A percentile compares a stretch with the other conserved stretches of the same genome.
Conservation (phyloP, 108 stramenopile genomes). For the Parmales sp. region DNA sequence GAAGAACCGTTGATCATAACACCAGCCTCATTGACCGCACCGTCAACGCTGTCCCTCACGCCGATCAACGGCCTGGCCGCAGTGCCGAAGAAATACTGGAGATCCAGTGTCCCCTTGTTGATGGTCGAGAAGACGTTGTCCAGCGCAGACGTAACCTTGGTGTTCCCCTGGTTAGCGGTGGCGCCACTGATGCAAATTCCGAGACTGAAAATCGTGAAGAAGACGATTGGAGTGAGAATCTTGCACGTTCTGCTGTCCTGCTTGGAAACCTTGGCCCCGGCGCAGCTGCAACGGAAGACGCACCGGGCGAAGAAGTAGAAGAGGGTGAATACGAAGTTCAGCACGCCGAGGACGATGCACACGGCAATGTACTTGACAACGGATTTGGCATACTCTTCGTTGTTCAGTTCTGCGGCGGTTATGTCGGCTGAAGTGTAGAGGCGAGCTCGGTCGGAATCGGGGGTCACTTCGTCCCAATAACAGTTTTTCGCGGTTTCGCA, state of each 20-base stretch:
- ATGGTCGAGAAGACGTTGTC: neutral
- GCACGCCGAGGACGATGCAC: neutral
- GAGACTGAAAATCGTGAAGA: neutral
- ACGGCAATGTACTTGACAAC: neutral
- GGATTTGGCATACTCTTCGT: neutral
- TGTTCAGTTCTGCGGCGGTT: neutral
- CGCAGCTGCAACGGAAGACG: neutral
- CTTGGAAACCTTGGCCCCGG: neutral
- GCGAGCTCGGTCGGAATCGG: neutral
- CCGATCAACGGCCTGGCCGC: neutral
- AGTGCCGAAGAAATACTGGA: neutral
- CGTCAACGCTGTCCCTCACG: neutral
- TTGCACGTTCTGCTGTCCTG: neutral
- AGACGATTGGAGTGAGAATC: neutral
- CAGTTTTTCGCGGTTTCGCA: no score
- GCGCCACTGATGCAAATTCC: neutral
- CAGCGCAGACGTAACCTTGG: neutral
- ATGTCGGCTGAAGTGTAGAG: neutral
- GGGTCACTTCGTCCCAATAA: neutral
- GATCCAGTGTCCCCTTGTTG: neutral
- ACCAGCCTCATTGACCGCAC: neutral
- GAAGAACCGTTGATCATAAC: neutral
- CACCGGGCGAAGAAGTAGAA: slow-evolving; percentile 1
- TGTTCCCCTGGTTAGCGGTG: neutral
- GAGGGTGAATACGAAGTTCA: slow-evolving; percentile 1